Evolutionary conservation across 164 flowering plant genomes (phyloP).

Genomic region (Vitis rotundifolia): DNA sequence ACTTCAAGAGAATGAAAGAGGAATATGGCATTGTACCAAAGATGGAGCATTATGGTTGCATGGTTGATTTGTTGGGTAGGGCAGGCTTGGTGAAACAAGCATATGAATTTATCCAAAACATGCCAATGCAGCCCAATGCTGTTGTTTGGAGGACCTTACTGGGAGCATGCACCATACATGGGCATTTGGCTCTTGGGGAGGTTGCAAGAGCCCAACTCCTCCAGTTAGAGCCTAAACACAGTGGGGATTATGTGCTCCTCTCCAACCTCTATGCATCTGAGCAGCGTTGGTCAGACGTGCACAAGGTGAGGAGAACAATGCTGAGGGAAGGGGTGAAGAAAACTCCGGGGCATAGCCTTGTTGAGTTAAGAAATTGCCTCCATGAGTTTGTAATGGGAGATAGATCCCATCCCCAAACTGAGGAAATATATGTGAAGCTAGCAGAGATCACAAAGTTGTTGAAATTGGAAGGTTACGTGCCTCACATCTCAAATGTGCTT

Average conservation of each 20-base stretch:
- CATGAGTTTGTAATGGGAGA: constrained; percentile 39
- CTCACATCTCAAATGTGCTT: constrained; percentile 31
- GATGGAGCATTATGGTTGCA: constrained; percentile 43
- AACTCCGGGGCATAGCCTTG: constrained; percentile 40
- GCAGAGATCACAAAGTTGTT: constrained; percentile 30
- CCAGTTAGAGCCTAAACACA: constrained; percentile 30
- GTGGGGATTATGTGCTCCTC: constrained; percentile 44
- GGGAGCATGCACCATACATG: constrained; percentile 40
- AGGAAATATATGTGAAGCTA: constrained; percentile 27
- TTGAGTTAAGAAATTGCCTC: constrained; percentile 34
- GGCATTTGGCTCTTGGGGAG: constrained; percentile 33
- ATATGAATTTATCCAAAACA: constrained; percentile 26
- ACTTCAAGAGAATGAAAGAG: constrained; percentile 32
- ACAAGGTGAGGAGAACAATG: constrained; percentile 35
- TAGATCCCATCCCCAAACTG: constrained; percentile 29
- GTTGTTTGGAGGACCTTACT: constrained; percentile 42
- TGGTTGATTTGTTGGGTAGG: constrained; percentile 46
- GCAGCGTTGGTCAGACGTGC: constrained; percentile 40
- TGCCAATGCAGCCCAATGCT: constrained; percentile 39
- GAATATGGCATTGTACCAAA: constrained; percentile 28
- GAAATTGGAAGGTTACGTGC: constrained; percentile 37
- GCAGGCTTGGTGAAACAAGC: constrained; percentile 36
- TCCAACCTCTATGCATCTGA: constrained; percentile 45
- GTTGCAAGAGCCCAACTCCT: constrained; percentile 28
- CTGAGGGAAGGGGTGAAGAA: constrained; percentile 32